Percentiles rank a stretch among this genome's conserved stretches.
phyloP scores from a whole-genome alignment of 768 basidiomycete genomes.

The Collybiopsis confluens region DNA sequence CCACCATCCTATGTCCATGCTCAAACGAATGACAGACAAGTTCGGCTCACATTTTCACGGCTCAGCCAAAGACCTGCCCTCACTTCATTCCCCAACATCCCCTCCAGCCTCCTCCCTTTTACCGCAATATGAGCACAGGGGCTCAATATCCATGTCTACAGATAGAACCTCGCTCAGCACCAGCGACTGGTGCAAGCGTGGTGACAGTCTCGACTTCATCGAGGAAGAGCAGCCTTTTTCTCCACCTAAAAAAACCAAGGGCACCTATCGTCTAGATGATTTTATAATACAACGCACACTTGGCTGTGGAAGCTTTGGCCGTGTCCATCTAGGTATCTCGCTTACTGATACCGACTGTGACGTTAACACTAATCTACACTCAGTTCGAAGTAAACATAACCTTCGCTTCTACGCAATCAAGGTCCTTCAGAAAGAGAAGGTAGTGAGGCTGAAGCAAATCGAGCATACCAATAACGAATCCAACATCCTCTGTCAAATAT shows the following conservation, averaged over 20 bases:
- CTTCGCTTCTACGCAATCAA: conserved; percentile 96
- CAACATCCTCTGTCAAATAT: conserved; percentile 75
- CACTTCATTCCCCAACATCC: conserved; percentile 2
- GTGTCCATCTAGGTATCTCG: conserved; percentile 93
- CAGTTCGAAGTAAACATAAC: conserved; percentile 90
- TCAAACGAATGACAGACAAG: conserved; percentile 51
- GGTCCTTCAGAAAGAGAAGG: conserved; percentile 89
- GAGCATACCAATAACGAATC: conserved; percentile 98
- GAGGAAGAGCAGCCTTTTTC: conserved; percentile 27
- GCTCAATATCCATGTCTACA: conserved; percentile 70
- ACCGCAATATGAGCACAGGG: conserved; percentile 50
- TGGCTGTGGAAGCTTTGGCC: conserved; percentile 95
- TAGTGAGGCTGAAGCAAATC: conserved; percentile 89
- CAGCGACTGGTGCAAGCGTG: conserved; percentile 43
- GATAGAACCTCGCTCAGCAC: conserved; percentile 50
- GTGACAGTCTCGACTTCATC: conserved; percentile 31
- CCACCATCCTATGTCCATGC: conserved; percentile 12
- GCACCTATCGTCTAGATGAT: conserved; percentile 67
- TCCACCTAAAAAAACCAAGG: conserved; percentile 48
- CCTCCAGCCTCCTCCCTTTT: conserved; percentile 21
- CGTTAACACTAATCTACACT: conserved; percentile 5
- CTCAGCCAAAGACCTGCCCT: not conserved
- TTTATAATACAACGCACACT: conserved; percentile 80
- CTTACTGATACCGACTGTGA: no score
- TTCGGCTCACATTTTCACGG: conserved; percentile 30